A percentile compares a stretch with the other conserved stretches of the same genome.
Evolutionary conservation across 75 land plant genomes (phyloP).

Genomic region (Pinus tabuliformis): DNA sequence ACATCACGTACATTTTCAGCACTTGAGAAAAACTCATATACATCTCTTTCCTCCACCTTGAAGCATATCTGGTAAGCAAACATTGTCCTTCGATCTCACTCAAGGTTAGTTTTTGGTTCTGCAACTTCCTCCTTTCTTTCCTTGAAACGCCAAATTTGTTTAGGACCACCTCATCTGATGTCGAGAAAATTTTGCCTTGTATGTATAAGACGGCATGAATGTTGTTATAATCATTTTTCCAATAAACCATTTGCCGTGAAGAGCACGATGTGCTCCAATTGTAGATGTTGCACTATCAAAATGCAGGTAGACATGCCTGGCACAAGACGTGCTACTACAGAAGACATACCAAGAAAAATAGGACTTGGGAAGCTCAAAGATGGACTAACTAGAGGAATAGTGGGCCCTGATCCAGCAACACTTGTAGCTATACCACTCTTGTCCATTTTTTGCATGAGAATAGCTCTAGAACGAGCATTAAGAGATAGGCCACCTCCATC

Average conservation of each 20-base stretch:
- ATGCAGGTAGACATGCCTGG: not conserved
- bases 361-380: conserved; percentile 8
- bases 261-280: too few relatives aligned
- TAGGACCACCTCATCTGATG: conserved; percentile 15
- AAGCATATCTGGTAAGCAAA: conserved; percentile 96
- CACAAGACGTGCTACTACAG: conserved; percentile 17
- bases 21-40: conserved; percentile 92
- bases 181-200: conserved; percentile 10
- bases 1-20: conserved; percentile 99
- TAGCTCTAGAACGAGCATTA: too few relatives aligned
- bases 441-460: too few relatives aligned
- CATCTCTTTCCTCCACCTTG: conserved; percentile 93
- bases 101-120: conserved; percentile 97
- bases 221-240: too few relatives aligned
- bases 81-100: conserved; percentile 96
- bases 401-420: conserved; percentile 49
- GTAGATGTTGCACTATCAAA: too few relatives aligned
- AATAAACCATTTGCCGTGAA: too few relatives aligned
- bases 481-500: too few relatives aligned
- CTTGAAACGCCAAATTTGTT: conserved; percentile 33
- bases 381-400: conserved; percentile 3
- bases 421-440: conserved; percentile 3
- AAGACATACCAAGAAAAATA: conserved; percentile 23
- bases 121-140: conserved; percentile 76
- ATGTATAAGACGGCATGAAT: too few relatives aligned